Conservation (phyloP, 805 yeast species). For the Candida yuanshanica region DNA sequence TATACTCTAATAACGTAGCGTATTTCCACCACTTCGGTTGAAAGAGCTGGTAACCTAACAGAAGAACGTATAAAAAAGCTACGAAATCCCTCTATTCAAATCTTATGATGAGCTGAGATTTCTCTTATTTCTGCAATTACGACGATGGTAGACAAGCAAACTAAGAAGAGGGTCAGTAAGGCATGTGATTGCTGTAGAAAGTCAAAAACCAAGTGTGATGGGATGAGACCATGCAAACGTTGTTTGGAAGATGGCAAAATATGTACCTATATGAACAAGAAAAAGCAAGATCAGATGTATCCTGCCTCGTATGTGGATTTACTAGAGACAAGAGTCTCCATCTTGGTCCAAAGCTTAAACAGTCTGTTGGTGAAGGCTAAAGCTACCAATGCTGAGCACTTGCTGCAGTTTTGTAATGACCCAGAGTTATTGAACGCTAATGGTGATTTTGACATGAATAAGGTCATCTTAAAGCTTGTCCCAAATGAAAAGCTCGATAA, state of each 20-base stretch:
- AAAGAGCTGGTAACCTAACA: no score
- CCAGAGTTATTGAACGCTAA: constrained; percentile 14
- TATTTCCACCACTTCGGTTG: no score
- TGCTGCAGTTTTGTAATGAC: constrained; percentile 15
- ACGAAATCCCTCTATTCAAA: no score
- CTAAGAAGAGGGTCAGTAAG: constrained; percentile 30
- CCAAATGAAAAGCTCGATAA: constrained; percentile 21
- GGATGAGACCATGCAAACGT: constrained; percentile 42
- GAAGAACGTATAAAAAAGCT: no score
- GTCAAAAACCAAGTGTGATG: constrained; percentile 41
- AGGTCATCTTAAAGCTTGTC: constrained; percentile 18
- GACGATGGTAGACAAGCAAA: not conserved
- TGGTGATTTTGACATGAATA: constrained; percentile 23
- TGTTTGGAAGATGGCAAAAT: constrained; percentile 50
- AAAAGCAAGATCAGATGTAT: constrained; percentile 39
- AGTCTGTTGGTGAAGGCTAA: constrained; percentile 19
- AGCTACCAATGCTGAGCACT: constrained; percentile 4
- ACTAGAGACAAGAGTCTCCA: constrained; percentile 43
- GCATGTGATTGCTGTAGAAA: constrained; percentile 45
- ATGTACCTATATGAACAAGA: constrained; percentile 51
- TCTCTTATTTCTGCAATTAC: no score
- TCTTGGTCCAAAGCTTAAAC: constrained; percentile 38
- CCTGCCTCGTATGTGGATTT: constrained; percentile 44
- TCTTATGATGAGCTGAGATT: no score
- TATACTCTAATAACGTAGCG: no score